phyloP scores from a whole-genome alignment of 306 rosid species.

The Begonia peltatifolia region DNA sequence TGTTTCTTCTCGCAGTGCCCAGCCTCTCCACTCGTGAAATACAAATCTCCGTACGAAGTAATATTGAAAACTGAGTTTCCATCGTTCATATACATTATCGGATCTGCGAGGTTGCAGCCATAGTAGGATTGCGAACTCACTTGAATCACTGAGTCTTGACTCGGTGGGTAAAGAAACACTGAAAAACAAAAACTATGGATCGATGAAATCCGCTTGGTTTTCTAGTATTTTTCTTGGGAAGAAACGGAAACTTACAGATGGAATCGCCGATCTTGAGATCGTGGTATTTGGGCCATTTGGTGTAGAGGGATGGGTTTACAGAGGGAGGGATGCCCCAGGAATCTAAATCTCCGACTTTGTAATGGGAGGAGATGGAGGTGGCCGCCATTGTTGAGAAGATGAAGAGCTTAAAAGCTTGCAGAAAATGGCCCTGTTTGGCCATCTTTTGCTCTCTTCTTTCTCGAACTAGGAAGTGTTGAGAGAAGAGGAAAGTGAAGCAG shows the following conservation, averaged over 20 bases:
- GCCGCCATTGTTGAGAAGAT: constrained; percentile 17
- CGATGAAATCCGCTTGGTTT: too few relatives aligned
- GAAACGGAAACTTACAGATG: constrained; percentile 43
- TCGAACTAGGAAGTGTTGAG: too few relatives aligned
- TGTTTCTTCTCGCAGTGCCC: constrained; percentile 69
- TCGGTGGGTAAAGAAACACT: constrained; percentile 94
- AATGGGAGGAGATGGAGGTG: constrained; percentile 33
- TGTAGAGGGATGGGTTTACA: constrained; percentile 45
- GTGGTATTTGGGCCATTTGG: constrained; percentile 63
- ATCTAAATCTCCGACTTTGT: constrained; percentile 91
- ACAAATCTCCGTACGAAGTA: constrained; percentile 43
- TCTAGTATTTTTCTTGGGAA: neutral
- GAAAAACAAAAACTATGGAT: neutral
- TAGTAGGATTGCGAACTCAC: constrained; percentile 43
- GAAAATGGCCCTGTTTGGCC: neutral
- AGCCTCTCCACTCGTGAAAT: constrained; percentile 59
- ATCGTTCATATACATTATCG: constrained; percentile 56
- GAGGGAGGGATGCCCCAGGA: constrained; percentile 75
- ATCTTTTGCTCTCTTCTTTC: neutral
- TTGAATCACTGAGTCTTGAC: constrained; percentile 90
- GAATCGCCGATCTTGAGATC: constrained; percentile 68
- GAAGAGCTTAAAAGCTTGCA: constrained; percentile 13
- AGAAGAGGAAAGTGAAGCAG: neutral
- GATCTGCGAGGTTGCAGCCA: constrained; percentile 63
- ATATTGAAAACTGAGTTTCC: constrained; percentile 86